Evolutionary conservation across 352 stramenopile genomes (phyloP).

Genomic region (Globisporangium radiosum): DNA sequence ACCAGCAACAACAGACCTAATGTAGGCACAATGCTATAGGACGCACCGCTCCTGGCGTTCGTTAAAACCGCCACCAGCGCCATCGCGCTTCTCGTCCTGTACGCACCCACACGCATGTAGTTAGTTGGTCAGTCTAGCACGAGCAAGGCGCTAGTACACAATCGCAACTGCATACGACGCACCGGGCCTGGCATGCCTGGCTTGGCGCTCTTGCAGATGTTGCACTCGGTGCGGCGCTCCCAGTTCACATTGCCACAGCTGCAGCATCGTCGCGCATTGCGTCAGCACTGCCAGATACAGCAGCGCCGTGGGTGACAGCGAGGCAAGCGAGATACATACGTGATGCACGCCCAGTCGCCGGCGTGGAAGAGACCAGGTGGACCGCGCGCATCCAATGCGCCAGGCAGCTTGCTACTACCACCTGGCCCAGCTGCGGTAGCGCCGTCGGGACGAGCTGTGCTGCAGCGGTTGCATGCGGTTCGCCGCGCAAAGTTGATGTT

Average conservation of each 20-base stretch:
- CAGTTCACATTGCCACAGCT: constrained; percentile 86
- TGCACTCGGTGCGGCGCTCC: constrained; percentile 80
- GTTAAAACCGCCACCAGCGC: constrained; percentile 76
- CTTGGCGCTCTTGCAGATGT: constrained; percentile 84
- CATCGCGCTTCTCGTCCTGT: constrained; percentile 78
- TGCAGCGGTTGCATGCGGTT: constrained; percentile 75
- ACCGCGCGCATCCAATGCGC: constrained; percentile 32
- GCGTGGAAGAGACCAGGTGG: constrained; percentile 74
- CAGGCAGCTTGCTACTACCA: constrained; percentile 19
- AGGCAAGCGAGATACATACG: constrained; percentile 24
- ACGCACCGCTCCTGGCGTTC: constrained; percentile 75
- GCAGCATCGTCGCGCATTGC: not conserved
- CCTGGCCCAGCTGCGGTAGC: constrained; percentile 6
- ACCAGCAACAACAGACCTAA: not conserved
- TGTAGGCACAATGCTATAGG: not conserved
- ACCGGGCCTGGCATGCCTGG: constrained; percentile 57
- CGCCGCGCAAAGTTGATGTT: constrained; percentile 85
- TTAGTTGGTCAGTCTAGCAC: not conserved
- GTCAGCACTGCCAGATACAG: not conserved
- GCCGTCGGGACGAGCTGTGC: constrained; percentile 52
- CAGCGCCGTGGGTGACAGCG: not conserved
- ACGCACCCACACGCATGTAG: not conserved
- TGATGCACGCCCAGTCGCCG: constrained; percentile 76
- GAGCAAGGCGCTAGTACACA: not conserved
- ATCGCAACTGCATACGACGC: not conserved